Evolutionary conservation across 805 yeast genomes (phyloP).

Genomic region (Candida pseudofarinosa): DNA sequence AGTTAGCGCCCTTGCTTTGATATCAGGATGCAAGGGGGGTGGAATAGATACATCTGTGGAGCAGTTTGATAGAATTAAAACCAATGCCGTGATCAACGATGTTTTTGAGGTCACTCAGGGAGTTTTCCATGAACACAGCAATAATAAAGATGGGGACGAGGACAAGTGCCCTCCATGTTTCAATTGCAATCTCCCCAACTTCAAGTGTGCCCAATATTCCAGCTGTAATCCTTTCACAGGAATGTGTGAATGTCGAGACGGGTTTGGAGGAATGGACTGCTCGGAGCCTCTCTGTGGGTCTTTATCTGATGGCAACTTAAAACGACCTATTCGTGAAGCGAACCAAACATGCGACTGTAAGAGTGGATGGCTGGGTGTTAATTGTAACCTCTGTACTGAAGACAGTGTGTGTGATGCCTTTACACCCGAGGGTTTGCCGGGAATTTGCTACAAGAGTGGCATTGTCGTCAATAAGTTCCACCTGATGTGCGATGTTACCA

Average conservation of each 20-base stretch:
- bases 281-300: slow-evolving; percentile 85
- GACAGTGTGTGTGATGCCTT: slow-evolving; percentile 80
- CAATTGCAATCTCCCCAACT: slow-evolving; percentile 90
- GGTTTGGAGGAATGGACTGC: slow-evolving; percentile 94
- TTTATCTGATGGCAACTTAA: slow-evolving; percentile 53
- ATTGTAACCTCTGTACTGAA: slow-evolving; percentile 78
- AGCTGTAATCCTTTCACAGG: slow-evolving; percentile 87
- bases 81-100: slow-evolving; percentile 20
- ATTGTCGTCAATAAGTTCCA: slow-evolving; percentile 73
- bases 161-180: slow-evolving; percentile 85
- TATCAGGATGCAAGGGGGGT: neutral
- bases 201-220: slow-evolving; percentile 86
- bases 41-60: neutral
- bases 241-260: slow-evolving; percentile 85
- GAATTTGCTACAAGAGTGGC: slow-evolving; percentile 88
- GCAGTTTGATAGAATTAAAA: slow-evolving; percentile 18
- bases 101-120: slow-evolving; percentile 15
- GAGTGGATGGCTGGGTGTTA: slow-evolving; percentile 90
- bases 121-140: slow-evolving; percentile 2
- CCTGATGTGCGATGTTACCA: slow-evolving; percentile 95
- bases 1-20: neutral
- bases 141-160: slow-evolving; percentile 7
- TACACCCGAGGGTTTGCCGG: slow-evolving; percentile 80
- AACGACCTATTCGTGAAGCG: slow-evolving; percentile 60
- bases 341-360: slow-evolving; percentile 65